Evolutionary conservation across 805 yeast species (phyloP).

Genomic region (Candida coquimbonensis): DNA sequence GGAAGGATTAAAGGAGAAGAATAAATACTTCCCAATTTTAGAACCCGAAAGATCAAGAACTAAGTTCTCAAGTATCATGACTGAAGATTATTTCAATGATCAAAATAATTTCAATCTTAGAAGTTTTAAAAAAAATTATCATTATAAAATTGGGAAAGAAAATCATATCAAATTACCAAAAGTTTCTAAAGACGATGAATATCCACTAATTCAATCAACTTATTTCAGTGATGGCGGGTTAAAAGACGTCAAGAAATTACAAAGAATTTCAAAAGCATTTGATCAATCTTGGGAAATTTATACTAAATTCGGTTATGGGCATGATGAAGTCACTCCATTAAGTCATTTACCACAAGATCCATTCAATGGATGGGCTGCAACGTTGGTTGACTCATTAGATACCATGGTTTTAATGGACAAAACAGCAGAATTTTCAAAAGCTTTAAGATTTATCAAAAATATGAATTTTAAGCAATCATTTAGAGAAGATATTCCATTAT

Average conservation of each 20-base stretch:
- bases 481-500: conserved; percentile 36
- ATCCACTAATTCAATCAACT: conserved; percentile 25
- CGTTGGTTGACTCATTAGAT: conserved; percentile 45
- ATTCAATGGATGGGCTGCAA: conserved; percentile 45
- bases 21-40: conserved; percentile 32
- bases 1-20: conserved; percentile 25
- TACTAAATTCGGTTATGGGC: conserved; percentile 35
- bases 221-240: conserved; percentile 25
- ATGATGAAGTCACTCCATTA: conserved; percentile 39
- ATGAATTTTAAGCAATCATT: conserved; percentile 34
- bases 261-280: conserved; percentile 31
- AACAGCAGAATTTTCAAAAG: conserved; percentile 31
- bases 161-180: conserved; percentile 19
- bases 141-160: conserved; percentile 19
- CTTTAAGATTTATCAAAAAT: conserved; percentile 28
- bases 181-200: conserved; percentile 9
- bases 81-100: conserved; percentile 16
- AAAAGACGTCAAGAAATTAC: conserved; percentile 21
- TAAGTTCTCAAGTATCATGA: conserved; percentile 5
- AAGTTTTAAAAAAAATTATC: conserved; percentile 13
- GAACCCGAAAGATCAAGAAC: conserved; percentile 11
- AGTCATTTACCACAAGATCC: conserved; percentile 29
- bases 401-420: conserved; percentile 42
- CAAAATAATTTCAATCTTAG: conserved; percentile 17
- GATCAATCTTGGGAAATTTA: conserved; percentile 38